These are phyloP conservation scores for Arthrobotrys megalospora DNA, from an alignment of 2,329 filamentous ascomycete species.

Conservation along the genomic window DNA sequence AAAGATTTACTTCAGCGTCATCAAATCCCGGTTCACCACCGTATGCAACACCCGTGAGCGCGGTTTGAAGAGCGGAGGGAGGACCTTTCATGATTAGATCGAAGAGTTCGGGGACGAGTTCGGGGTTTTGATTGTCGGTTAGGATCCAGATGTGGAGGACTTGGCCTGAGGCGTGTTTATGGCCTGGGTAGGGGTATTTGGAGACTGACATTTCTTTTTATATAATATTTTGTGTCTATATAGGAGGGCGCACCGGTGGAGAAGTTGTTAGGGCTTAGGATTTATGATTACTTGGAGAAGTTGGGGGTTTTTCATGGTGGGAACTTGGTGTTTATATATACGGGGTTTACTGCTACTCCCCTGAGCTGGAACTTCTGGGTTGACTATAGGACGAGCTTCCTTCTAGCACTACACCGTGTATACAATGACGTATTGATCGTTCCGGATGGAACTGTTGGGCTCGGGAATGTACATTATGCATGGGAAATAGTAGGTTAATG, in stretches of 20 bases:
- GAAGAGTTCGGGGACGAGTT: not conserved
- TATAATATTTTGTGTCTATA: no score
- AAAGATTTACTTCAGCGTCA: constrained; percentile 10
- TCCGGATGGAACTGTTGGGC: not conserved
- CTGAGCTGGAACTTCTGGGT: no score
- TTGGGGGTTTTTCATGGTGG: no score
- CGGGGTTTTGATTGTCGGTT: not conserved
- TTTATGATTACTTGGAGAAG: no score
- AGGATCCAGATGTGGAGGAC: constrained; percentile 17
- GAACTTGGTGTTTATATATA: no score
- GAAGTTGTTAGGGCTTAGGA: no score
- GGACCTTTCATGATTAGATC: not conserved
- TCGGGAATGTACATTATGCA: not conserved
- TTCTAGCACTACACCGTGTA: no score
- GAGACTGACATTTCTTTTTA: constrained; percentile 11
- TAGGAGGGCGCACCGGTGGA: no score
- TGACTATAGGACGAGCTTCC: no score
- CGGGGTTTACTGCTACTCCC: no score
- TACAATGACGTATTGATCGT: not conserved
- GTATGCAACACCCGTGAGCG: constrained; percentile 3
- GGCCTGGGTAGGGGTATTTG: constrained; percentile 23
- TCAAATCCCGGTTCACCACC: constrained; percentile 5
- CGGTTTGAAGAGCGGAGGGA: not conserved
- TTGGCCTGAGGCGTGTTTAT: constrained; percentile 18
- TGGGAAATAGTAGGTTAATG: no score